Evolutionary conservation across 1,284 basidiomycete species (phyloP), one percentile per base, ranked within the genome.

Genomic region (Microbotryum scabiosae): DNA sequence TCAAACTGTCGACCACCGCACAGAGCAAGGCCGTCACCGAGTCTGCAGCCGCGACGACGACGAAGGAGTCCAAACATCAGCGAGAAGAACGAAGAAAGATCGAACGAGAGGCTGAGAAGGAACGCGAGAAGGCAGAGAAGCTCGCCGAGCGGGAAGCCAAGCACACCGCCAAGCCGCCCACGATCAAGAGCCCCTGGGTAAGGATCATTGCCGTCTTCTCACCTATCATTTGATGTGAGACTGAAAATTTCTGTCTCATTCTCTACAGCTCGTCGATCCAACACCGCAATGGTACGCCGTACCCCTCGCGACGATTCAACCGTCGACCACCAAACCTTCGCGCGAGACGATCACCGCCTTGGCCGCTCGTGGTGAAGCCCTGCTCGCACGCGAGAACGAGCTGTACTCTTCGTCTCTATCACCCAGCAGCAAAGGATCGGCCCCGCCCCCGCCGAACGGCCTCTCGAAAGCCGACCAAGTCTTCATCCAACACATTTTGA

Each of bases 401-500:
- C 57, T 67, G n/a, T 69, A 70, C 57, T 50, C 68, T 18, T 56
- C 63, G 2, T 65, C 68, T 5, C 65, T 72, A 52, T 59, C 66
- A 21, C 68, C 67, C 16, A 25, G 55, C 56, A 50, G 41, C 36
- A 26, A 26, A 18, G 59, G 58, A 8, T 52, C 56, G 7, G 60
- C 64, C 5, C 45, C 62, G n/a, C 64, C 64, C 3, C 57, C 67
- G 18, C 60, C 67, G 16, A 68, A 52, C 54, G 67, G 67, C 5
- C 60, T 68, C 44, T 64, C 64, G 16, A 68, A 66, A 46, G 62
- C 67, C 26, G 67, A 68, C 47, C 67, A 68, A 49, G 59, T 68
- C 60, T 97, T 97, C 77, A 80, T 96, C 57, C 80, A 85, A 55
- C 87, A 88, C 68, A 87, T 97, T 57, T 83, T 94, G 25, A 80